phyloP scores from a whole-genome alignment of 306 rosid genomes.

The Quercus agrifolia region DNA sequence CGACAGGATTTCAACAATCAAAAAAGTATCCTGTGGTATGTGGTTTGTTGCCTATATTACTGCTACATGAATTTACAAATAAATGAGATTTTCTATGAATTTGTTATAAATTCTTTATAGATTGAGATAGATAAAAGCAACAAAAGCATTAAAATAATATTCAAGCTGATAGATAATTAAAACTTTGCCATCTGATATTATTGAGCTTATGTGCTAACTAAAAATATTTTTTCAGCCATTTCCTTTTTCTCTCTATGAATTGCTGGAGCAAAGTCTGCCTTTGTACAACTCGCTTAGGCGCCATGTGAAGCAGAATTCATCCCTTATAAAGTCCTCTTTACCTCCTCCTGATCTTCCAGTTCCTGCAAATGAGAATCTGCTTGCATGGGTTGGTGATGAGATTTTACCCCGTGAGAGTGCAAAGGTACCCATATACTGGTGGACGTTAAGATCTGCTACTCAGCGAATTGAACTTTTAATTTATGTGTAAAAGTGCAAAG shows the following conservation, averaged over 20 bases:
- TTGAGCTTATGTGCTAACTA: slow-evolving; percentile 17
- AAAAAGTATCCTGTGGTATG: slow-evolving; percentile 62
- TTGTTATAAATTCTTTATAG: neutral
- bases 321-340: slow-evolving; percentile 50
- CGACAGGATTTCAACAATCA: slow-evolving; percentile 52
- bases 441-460: slow-evolving; percentile 5
- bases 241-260: slow-evolving; percentile 51
- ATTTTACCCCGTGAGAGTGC: slow-evolving; percentile 75
- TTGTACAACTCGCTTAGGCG: slow-evolving; percentile 66
- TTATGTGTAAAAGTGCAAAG: slow-evolving; percentile 3
- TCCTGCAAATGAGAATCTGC: slow-evolving; percentile 74
- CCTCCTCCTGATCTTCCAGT: slow-evolving; percentile 76
- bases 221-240: slow-evolving; percentile 47
- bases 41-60: neutral
- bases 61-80: neutral
- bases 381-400: slow-evolving; percentile 89
- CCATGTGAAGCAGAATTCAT: slow-evolving; percentile 48
- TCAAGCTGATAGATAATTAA: neutral
- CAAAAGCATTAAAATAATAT: neutral
- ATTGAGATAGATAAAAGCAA: neutral
- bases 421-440: slow-evolving; percentile 45
- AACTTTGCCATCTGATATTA: neutral
- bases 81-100: neutral
- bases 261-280: slow-evolving; percentile 77
- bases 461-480: slow-evolving; percentile 6